Evolutionary conservation across 2,329 filamentous ascomycete genomes (phyloP), one percentile per base, ranked within the genome.

Genomic region (Aspergillus puulaauensis): DNA sequence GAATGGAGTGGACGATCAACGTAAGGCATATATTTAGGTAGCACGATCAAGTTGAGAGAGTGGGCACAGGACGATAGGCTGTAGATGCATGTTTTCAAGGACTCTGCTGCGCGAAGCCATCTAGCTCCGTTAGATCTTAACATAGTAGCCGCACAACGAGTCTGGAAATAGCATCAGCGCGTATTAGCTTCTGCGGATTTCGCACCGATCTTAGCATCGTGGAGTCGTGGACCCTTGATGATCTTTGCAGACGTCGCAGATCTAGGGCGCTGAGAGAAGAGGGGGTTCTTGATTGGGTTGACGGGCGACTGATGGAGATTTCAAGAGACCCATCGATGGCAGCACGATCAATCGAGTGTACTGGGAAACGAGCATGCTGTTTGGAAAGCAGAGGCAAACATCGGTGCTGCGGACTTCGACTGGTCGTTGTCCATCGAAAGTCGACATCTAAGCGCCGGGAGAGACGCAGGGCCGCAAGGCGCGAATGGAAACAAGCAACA

Each of bases 161-260:
- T 59, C 63, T 53, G 23, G 40, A 64, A 64, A 65, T 66, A 62
- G 64, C 41, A 61, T 47, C 60, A 44, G 63, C 64, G 64, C 63
- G 44, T 66, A 66, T 11, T 40, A 35, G 54, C 35, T 17, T 52
- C 19, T 39, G 48, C 39, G 23, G 40, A 52, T 60, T 52, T 55
- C 49, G 44, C 35, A 51, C 17, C 24, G 4, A n/a, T 47, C 27
- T 15, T 17, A n/a, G 4, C 21, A 21, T 27, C 43, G 4, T 54
- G 21, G 4, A n/a, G 31, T 27, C 33, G 4, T 54, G 35, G 44
- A 54, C 52, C 52, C 43, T 53, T 27, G 41, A 46, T 47, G 21
- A 46, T 37, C 46, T 24, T 49, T 35, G n/a, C 52, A 45, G 39
- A 21, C 44, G 21, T 39, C 39, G 44, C 44, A 48, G 52, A 47